Evolutionary conservation across 2,329 filamentous ascomycete genomes (phyloP).

Genomic region (Trichoderma sp.): DNA sequence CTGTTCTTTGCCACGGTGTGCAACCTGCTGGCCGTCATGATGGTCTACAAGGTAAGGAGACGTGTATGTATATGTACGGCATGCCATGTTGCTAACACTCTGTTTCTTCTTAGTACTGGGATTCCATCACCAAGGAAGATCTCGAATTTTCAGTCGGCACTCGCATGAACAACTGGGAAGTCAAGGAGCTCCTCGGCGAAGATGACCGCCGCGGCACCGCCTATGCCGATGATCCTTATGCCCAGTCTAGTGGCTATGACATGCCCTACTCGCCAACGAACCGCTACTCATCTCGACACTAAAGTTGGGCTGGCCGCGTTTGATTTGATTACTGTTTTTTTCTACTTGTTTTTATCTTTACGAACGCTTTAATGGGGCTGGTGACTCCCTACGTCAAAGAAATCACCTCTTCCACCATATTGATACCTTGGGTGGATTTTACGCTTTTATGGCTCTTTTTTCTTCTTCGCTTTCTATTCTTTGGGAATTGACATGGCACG

Average conservation of each 20-base stretch:
- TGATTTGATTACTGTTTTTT: background rate
- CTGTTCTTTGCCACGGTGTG: slow-evolving; percentile 91
- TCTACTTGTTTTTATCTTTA: background rate
- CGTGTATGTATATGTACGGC: no score
- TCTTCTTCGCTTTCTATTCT: slow-evolving; percentile 9
- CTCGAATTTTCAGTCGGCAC: slow-evolving; percentile 96
- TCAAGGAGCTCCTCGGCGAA: slow-evolving; percentile 83
- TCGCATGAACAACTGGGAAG: slow-evolving; percentile 96
- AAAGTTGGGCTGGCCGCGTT: slow-evolving; percentile 23
- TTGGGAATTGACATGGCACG: slow-evolving; percentile 24
- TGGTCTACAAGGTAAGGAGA: slow-evolving; percentile 87
- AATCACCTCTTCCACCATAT: background rate
- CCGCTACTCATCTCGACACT: slow-evolving; percentile 48
- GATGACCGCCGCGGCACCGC: slow-evolving; percentile 72
- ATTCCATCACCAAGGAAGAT: slow-evolving; percentile 97
- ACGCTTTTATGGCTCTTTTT: slow-evolving; percentile 19
- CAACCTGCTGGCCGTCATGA: slow-evolving; percentile 95
- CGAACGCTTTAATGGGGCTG: background rate
- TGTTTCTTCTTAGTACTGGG: slow-evolving; percentile 79
- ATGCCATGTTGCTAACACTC: slow-evolving; percentile 12
- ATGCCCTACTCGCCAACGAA: slow-evolving; percentile 47
- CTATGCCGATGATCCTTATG: slow-evolving; percentile 66
- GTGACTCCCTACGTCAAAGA: background rate
- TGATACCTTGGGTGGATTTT: background rate
- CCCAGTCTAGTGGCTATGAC: slow-evolving; percentile 54